Evolutionary conservation across 2,329 filamentous ascomycete genomes (phyloP).

Genomic region (Zymoseptoria brevis): DNA sequence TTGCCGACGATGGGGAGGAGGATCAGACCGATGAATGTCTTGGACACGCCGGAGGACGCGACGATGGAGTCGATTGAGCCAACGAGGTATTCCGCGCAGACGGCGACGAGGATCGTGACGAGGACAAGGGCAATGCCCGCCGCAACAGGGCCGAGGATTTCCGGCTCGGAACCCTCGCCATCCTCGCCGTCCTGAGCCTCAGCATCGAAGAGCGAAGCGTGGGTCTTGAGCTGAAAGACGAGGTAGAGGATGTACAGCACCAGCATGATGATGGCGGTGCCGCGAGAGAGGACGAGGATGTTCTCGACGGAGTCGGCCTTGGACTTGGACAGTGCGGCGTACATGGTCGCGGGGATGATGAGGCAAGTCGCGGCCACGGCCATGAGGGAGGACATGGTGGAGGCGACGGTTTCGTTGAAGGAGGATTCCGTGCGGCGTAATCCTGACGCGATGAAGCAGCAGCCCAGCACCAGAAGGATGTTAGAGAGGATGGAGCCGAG

Average conservation of each 20-base stretch:
- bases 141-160: conserved; percentile 39
- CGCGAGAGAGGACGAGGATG: conserved; percentile 45
- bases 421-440: conserved; percentile 36
- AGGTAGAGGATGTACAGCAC: conserved; percentile 48
- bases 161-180: conserved; percentile 28
- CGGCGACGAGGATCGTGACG: conserved; percentile 42
- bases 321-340: conserved; percentile 38
- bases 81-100: conserved; percentile 49
- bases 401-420: conserved; percentile 70
- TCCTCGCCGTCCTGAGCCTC: conserved; percentile 29
- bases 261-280: conserved; percentile 47
- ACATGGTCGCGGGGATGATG: conserved; percentile 47
- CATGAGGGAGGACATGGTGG: conserved; percentile 61
- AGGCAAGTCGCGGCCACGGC: conserved; percentile 47
- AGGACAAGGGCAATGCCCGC: conserved; percentile 41
- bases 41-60: conserved; percentile 43
- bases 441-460: conserved; percentile 46
- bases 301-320: conserved; percentile 35
- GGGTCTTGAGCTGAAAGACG: conserved; percentile 47
- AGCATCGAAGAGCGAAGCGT: conserved; percentile 41
- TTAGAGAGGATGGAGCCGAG: conserved; percentile 93
- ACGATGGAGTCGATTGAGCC: conserved; percentile 49
- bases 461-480: conserved; percentile 64
- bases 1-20: conserved; percentile 51
- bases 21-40: conserved; percentile 51